phyloP scores from a whole-genome alignment of 1,284 basidiomycete species.

The Volvariella surrecta region DNA sequence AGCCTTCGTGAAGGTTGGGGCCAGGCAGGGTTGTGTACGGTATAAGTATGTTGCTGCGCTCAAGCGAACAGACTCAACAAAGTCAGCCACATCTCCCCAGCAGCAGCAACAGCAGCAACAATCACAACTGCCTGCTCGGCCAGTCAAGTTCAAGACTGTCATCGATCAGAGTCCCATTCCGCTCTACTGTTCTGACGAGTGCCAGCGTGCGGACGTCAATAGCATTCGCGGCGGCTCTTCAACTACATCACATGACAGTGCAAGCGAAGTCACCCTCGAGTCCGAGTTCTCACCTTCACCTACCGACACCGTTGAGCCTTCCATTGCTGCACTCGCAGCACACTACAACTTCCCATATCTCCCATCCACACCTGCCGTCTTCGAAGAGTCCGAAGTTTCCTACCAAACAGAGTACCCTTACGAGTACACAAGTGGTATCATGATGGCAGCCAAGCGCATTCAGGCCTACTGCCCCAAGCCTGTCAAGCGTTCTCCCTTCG shows the following conservation, averaged over 20 bases:
- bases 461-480: conserved; percentile 37
- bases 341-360: conserved; percentile 48
- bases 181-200: conserved; percentile 74
- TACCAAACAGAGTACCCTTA: conserved; percentile 16
- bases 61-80: conserved; percentile 31
- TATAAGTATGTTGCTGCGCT: conserved; percentile 45
- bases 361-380: conserved; percentile 39
- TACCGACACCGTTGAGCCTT: conserved; percentile 25
- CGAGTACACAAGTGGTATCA: conserved; percentile 49
- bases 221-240: conserved; percentile 29
- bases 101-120: conserved; percentile 11
- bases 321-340: conserved; percentile 42
- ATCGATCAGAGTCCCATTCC: conserved; percentile 70
- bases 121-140: conserved; percentile 18
- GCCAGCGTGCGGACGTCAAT: conserved; percentile 49
- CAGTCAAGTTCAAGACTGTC: conserved; percentile 47
- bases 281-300: conserved; percentile 23
- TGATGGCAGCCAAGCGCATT: conserved; percentile 59
- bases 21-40: conserved; percentile 41
- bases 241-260: conserved; percentile 32
- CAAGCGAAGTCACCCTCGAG: conserved; percentile 31
- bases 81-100: conserved; percentile 1
- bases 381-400: conserved; percentile 13
- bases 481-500: conserved; percentile 21
- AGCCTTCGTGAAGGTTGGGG: conserved; percentile 29